Evolutionary conservation across 495 filamentous ascomycete species (phyloP), one percentile per base, ranked within the genome.

Genomic region (Tuber indicum): DNA sequence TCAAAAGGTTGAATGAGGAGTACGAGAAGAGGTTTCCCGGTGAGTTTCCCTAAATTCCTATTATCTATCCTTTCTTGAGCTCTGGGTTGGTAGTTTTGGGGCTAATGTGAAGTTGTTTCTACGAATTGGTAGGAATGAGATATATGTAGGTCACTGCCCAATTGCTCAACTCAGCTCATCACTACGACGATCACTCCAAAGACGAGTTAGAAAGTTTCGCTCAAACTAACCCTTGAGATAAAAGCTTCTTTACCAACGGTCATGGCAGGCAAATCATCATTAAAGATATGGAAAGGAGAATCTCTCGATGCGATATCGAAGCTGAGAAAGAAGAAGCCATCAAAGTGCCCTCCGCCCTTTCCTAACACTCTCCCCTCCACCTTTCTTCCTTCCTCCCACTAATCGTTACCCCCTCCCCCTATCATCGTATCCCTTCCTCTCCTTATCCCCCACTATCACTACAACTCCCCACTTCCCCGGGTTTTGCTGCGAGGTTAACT

Each of bases 171-270:
- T 73, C 36, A 75, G 46, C 70, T 74, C 76, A 46, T 72, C 45
- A 47, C 17, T 74, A 49, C 74, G 47, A 79, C 75, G 36, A 73
- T 72, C 39, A 72, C 70, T 76, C 75, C 73, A 32, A 71, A 46
- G 72, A 76, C 71, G 14, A 79, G 73, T 72, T 46, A 43, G 46
- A 72, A 72, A 16, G 26, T n/a, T 72, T 66, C n/a, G 73, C 39
- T 23, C 74, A 42, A 70, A 75, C 73, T 71, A n/a, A 73, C 49
- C 44, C 47, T 52, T 70, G 71, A 78, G 58, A 14, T 72, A 74
- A 49, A 72, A 92, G 91, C 71, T 90, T 93, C 12, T 99, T 96
- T 85, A 96, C 98, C 74, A 94, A 97, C 85, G 94, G 94, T 32
- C 88, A 94, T 78, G 86, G 87, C 76, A 87, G 93, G 70, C 86